phyloP scores from a whole-genome alignment of 352 stramenopile genomes.

The Globisporangium uncinulatum region DNA sequence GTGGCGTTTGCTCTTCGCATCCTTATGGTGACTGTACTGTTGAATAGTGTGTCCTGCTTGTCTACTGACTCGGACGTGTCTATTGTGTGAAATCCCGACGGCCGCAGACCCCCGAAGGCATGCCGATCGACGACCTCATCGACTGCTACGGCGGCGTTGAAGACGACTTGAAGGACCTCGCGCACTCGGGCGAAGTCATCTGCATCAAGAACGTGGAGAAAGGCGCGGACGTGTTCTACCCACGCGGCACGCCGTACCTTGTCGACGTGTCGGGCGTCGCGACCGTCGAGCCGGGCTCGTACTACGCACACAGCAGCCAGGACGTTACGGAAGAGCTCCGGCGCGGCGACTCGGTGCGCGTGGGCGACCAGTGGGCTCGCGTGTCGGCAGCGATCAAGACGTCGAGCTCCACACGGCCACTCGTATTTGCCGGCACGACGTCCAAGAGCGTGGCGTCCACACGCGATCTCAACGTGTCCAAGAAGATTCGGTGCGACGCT shows the following conservation, averaged over 20 bases:
- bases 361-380: conserved; percentile 81
- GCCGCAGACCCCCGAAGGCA: conserved; percentile 66
- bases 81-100: neutral
- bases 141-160: conserved; percentile 80
- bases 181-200: conserved; percentile 73
- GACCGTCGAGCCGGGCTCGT: conserved; percentile 70
- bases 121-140: conserved; percentile 78
- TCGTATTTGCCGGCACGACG: conserved; percentile 60
- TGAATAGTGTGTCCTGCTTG: too few species aligned
- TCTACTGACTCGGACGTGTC: too few species aligned
- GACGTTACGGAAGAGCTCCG: conserved; percentile 67
- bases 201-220: conserved; percentile 82
- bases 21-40: too few species aligned
- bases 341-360: conserved; percentile 59
- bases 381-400: conserved; percentile 75
- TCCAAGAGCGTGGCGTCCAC: conserved; percentile 79
- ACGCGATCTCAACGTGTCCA: conserved; percentile 70
- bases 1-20: neutral
- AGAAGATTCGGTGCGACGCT: conserved; percentile 51
- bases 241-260: conserved; percentile 56
- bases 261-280: conserved; percentile 66
- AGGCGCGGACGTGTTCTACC: conserved; percentile 73
- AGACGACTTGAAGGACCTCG: conserved; percentile 68
- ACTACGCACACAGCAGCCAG: conserved; percentile 54
- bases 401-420: conserved; percentile 55